Conservation (phyloP, 257 asterid genomes). For the Haberlea rhodopensis region DNA sequence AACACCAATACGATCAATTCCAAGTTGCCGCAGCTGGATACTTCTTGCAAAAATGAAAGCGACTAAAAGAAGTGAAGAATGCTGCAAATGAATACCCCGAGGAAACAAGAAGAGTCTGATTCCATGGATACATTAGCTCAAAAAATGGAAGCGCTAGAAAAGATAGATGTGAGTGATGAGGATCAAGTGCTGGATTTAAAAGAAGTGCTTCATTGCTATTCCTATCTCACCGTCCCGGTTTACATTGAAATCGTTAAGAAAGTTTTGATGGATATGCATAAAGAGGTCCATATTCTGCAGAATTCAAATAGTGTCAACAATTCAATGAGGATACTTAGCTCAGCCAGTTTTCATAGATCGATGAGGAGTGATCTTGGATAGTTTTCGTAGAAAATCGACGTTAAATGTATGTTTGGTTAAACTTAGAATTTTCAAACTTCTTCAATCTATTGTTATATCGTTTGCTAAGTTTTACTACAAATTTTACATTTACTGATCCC, state of each 20-base stretch:
- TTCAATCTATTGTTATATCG: no score
- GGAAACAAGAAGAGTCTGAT: conserved; percentile 25
- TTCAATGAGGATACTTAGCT: no score
- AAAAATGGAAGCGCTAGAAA: conserved; percentile 64
- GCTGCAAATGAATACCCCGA: conserved; percentile 14
- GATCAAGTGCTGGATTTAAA: conserved; percentile 74
- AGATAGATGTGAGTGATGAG: conserved; percentile 56
- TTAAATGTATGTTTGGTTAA: no score
- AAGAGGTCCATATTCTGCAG: no score
- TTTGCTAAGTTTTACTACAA: no score
- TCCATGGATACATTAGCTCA: conserved; percentile 36
- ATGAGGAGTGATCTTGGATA: no score
- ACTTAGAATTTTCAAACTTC: no score
- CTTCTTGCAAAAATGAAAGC: conserved; percentile 36
- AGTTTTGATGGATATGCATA: conserved; percentile 54
- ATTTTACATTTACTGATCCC: no score
- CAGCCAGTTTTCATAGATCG: no score
- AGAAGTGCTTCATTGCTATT: conserved; percentile 74
- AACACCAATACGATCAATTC: conserved; percentile 24
- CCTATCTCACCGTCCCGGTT: conserved; percentile 61
- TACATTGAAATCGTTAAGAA: conserved; percentile 59
- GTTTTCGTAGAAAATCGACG: no score
- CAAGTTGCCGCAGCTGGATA: conserved; percentile 39
- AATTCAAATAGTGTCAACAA: no score
- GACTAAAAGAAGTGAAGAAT: conserved; percentile 36